phyloP scores from a whole-genome alignment of 805 yeast genomes.

The Pichia sporocuriosa region DNA sequence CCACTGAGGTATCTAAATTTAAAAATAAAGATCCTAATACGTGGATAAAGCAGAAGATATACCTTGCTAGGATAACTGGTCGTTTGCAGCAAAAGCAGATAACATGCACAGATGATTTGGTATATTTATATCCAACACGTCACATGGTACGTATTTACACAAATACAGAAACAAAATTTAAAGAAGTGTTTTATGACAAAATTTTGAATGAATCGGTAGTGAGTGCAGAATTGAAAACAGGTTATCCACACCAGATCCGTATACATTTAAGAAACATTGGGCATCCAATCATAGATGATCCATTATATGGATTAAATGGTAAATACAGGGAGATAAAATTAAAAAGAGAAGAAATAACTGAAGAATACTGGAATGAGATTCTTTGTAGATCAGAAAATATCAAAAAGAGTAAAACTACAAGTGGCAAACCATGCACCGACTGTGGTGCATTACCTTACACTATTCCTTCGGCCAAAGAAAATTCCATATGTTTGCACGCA shows the following conservation, averaged over 20 bases:
- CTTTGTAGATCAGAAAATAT: conserved; percentile 12
- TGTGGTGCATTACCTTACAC: conserved; percentile 28
- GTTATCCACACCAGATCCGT: conserved; percentile 49
- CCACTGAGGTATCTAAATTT: conserved; percentile 21
- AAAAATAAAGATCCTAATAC: conserved; percentile 17
- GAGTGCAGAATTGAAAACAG: conserved; percentile 39
- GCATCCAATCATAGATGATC: conserved; percentile 29
- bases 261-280: conserved; percentile 45
- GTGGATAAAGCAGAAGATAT: conserved; percentile 28
- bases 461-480: conserved; percentile 8
- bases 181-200: conserved; percentile 22
- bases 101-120: conserved; percentile 32
- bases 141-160: conserved; percentile 15
- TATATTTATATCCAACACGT: conserved; percentile 23
- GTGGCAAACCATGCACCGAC: conserved; percentile 23
- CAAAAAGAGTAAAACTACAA: conserved; percentile 15
- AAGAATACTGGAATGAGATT: conserved; percentile 11
- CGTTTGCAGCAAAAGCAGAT: conserved; percentile 31
- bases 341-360: conserved; percentile 5
- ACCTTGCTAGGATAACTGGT: conserved; percentile 37
- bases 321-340: conserved; percentile 10
- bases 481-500: conserved; percentile 41
- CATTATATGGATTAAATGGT: conserved; percentile 22
- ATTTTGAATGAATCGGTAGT: conserved; percentile 33
- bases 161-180: conserved; percentile 19